These are phyloP conservation scores for Symbiodinium natans DNA, from an alignment of 73 alveolate species.

Conservation along the genomic window DNA sequence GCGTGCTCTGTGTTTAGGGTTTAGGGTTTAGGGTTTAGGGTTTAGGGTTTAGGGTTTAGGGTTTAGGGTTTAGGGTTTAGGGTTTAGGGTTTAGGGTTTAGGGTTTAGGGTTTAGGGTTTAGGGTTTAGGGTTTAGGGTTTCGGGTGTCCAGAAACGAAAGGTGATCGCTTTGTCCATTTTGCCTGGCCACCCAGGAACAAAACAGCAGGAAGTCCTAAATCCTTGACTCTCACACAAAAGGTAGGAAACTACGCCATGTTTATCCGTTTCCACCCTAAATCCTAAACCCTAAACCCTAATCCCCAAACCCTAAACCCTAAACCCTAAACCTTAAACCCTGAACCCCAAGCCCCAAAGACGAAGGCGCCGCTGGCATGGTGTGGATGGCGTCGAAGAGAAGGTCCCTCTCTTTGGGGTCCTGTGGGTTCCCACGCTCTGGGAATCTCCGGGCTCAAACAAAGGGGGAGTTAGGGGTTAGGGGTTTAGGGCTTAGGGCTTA, in stretches of 20 bases:
- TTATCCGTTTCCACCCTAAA: too few species aligned
- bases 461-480: neutral
- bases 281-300: too few species aligned
- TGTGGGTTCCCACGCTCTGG: neutral
- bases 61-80: neutral
- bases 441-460: too few species aligned
- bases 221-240: too few species aligned
- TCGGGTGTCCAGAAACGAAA: neutral
- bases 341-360: neutral
- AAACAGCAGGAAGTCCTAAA: too few species aligned
- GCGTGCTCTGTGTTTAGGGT: too few species aligned
- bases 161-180: too few species aligned
- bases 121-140: neutral
- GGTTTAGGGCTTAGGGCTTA: neutral
- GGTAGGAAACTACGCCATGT: too few species aligned
- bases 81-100: neutral
- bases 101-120: neutral
- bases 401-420: conserved; percentile 95
- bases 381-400: conserved; percentile 97
- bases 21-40: neutral
- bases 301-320: neutral
- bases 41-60: neutral
- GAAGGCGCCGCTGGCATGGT: conserved; percentile 95
- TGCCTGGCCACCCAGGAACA: too few species aligned
- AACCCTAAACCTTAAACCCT: neutral